phyloP scores from a whole-genome alignment of 1,284 basidiomycete species.

The Rhodotorula sp. region DNA sequence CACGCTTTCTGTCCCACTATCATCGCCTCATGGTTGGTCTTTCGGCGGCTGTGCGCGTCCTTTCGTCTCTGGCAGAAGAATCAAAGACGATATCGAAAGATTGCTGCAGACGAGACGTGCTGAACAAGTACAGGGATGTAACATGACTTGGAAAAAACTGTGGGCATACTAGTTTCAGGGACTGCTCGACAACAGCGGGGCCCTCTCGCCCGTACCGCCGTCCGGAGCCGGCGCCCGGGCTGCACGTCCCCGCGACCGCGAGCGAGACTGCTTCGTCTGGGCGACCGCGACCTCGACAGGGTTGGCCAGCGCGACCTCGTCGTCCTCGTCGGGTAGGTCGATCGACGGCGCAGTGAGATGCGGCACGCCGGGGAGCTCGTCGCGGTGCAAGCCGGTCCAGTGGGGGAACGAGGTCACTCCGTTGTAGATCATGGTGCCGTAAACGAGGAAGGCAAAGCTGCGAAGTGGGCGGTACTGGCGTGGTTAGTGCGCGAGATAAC shows the following conservation, averaged over 20 bases:
- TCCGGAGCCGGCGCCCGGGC: neutral
- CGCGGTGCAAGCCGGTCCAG: slow-evolving; percentile 31
- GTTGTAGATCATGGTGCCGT: slow-evolving; percentile 51
- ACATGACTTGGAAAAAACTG: neutral
- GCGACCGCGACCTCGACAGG: neutral
- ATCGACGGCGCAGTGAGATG: neutral
- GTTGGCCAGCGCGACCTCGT: neutral
- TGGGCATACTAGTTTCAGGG: neutral
- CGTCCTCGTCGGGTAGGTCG: neutral
- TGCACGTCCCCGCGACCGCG: neutral
- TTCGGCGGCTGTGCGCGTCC: too few relatives aligned
- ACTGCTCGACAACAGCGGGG: neutral
- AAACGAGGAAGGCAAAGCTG: slow-evolving; percentile 81
- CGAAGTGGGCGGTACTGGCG: too few relatives aligned
- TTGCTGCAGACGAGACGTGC: too few relatives aligned
- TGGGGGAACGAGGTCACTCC: slow-evolving; percentile 12
- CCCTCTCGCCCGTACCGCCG: neutral
- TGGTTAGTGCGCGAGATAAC: too few relatives aligned
- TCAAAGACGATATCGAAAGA: too few relatives aligned
- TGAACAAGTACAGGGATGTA: neutral
- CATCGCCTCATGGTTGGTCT: too few relatives aligned
- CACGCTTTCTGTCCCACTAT: too few relatives aligned
- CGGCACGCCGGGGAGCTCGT: slow-evolving; percentile 16
- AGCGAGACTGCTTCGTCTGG: neutral
- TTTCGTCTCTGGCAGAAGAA: too few relatives aligned